Evolutionary conservation across 2,329 filamentous ascomycete genomes (phyloP).

Genomic region (Tothia fuscella): DNA sequence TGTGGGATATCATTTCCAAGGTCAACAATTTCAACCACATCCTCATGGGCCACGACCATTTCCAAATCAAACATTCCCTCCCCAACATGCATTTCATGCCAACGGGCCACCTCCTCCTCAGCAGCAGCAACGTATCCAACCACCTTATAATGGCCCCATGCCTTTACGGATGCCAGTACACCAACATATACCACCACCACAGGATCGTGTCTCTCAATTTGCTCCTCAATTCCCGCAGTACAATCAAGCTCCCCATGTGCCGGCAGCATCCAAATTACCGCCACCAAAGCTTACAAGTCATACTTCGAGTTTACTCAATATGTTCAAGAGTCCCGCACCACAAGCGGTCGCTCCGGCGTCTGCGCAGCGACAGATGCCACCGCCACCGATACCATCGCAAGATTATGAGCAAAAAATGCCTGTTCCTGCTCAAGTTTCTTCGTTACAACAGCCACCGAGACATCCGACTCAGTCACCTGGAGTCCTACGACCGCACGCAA

Average conservation of each 20-base stretch:
- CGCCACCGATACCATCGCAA: neutral
- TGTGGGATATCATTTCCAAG: conserved; percentile 21
- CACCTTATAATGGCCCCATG: conserved; percentile 12
- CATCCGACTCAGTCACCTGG: conserved; percentile 1
- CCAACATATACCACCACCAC: conserved; percentile 32
- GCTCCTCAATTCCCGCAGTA: conserved; percentile 19
- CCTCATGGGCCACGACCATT: conserved; percentile 12
- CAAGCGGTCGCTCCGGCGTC: neutral
- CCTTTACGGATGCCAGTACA: conserved; percentile 12
- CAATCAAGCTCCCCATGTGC: conserved; percentile 20
- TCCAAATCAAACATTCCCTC: conserved; percentile 14
- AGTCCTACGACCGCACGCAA: conserved; percentile 6
- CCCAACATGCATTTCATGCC: neutral
- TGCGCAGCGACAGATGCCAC: neutral
- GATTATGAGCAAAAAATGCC: neutral
- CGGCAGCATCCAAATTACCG: conserved; percentile 45
- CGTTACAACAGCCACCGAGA: conserved; percentile 9
- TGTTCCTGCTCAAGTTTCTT: too few relatives aligned
- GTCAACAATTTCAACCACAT: conserved; percentile 16
- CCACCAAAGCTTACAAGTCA: conserved; percentile 46
- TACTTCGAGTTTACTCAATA: conserved; percentile 43
- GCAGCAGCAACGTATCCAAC: conserved; percentile 10
- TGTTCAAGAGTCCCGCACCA: conserved; percentile 35
- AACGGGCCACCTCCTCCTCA: conserved; percentile 14
- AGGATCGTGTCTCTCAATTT: conserved; percentile 30